These are phyloP conservation scores for Rubus idaeus DNA, from an alignment of 306 rosid genomes.

Conservation along the genomic window DNA sequence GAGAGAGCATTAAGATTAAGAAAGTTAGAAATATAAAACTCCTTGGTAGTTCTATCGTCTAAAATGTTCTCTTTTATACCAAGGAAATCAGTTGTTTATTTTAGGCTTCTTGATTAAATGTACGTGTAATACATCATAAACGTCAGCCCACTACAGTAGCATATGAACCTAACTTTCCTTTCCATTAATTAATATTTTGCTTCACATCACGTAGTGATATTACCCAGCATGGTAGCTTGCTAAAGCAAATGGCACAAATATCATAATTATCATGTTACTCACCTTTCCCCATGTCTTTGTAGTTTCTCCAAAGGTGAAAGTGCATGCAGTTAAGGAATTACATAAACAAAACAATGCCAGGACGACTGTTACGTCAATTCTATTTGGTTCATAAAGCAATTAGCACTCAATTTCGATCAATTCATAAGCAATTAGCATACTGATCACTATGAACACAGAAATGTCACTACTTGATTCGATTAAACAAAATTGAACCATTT, in stretches of 20 bases:
- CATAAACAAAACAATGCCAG: background rate
- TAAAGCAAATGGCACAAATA: background rate
- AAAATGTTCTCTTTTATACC: background rate
- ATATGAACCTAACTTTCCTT: background rate
- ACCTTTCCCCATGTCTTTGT: background rate
- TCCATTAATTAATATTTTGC: background rate
- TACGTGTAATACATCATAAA: background rate
- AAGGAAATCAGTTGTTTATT: slow-evolving; percentile 12
- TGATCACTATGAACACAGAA: too few species aligned
- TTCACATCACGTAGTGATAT: background rate
- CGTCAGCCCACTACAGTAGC: background rate
- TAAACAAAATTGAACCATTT: too few species aligned
- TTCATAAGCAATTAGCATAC: too few species aligned
- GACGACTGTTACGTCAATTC: background rate
- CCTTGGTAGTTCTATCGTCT: background rate
- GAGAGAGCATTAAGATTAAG: slow-evolving; percentile 24
- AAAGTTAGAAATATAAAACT: slow-evolving; percentile 4
- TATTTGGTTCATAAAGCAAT: background rate
- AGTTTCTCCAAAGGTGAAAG: background rate
- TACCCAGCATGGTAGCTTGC: background rate
- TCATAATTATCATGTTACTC: slow-evolving; percentile 3
- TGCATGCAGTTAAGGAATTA: background rate
- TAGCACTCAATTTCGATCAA: too few species aligned
- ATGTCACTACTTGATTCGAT: too few species aligned
- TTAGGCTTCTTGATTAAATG: background rate